These are phyloP conservation scores for Russula dissimulans DNA, from an alignment of 768 basidiomycete species.

Conservation along the genomic window DNA sequence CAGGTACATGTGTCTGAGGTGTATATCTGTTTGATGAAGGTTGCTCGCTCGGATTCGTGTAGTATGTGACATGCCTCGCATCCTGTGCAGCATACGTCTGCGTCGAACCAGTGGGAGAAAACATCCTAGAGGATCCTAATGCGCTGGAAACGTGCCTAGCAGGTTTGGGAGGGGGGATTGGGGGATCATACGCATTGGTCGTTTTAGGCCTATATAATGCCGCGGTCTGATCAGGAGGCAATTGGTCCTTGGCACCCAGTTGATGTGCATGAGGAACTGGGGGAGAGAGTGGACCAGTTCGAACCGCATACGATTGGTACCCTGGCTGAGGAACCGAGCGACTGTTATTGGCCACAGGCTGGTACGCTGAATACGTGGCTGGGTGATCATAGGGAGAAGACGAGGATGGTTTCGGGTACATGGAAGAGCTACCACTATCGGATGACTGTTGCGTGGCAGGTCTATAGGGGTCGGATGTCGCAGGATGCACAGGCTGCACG, in stretches of 20 bases:
- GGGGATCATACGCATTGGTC: conserved; percentile 28
- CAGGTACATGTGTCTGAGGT: background rate
- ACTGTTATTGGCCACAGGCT: conserved; percentile 16
- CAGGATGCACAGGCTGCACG: conserved; percentile 1
- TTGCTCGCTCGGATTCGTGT: background rate
- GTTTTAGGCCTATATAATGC: conserved; percentile 22
- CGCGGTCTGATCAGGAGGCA: background rate
- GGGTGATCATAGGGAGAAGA: conserved; percentile 14
- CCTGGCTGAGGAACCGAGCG: conserved; percentile 18
- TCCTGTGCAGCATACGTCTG: conserved; percentile 1
- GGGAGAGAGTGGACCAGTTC: conserved; percentile 13
- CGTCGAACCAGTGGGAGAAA: conserved; percentile 6
- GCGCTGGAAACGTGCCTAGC: conserved; percentile 3
- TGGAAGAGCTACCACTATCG: conserved; percentile 1
- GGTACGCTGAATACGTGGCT: conserved; percentile 24
- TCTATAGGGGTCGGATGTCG: background rate
- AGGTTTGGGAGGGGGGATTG: conserved; percentile 22
- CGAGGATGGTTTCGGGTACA: conserved; percentile 1
- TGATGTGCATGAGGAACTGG: background rate
- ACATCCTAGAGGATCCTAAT: background rate
- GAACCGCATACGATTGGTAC: conserved; percentile 17
- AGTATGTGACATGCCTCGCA: background rate
- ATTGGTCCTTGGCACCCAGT: background rate
- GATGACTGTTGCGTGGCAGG: background rate
- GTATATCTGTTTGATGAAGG: background rate